Evolutionary conservation across 129 eudicot genomes (phyloP).

Genomic region (Arctium lappa): DNA sequence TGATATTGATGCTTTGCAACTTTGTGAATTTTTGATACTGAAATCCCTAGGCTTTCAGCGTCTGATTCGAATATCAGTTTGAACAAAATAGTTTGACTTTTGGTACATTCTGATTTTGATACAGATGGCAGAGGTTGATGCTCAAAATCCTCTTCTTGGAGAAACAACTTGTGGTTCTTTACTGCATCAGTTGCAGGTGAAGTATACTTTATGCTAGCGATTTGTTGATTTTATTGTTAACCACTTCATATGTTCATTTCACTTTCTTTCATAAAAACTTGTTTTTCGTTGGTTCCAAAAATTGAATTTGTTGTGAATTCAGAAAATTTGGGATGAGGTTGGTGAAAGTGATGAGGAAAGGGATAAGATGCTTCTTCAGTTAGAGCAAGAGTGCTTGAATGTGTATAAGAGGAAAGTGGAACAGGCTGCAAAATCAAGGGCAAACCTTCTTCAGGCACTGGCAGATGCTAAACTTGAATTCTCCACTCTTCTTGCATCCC

Average conservation of each 20-base stretch:
- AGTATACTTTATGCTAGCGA: not conserved
- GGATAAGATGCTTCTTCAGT: constrained; percentile 88
- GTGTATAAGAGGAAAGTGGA: constrained; percentile 96
- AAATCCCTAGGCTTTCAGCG: not conserved
- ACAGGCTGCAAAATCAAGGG: constrained; percentile 71
- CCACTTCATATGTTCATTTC: not conserved
- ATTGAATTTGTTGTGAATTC: constrained; percentile 19
- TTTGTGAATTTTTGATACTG: not conserved
- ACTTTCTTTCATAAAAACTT: not conserved
- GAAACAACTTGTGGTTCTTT: constrained; percentile 80
- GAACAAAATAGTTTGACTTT: not conserved
- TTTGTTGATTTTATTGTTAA: not conserved
- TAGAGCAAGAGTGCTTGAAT: constrained; percentile 94
- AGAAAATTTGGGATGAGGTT: constrained; percentile 98
- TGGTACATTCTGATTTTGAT: not conserved
- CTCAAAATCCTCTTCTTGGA: constrained; percentile 50
- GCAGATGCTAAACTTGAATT: constrained; percentile 83
- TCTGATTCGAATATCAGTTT: not conserved
- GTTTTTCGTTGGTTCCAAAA: not conserved
- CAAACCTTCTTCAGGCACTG: constrained; percentile 76
- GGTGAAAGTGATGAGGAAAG: constrained; percentile 91
- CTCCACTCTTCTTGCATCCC: constrained; percentile 68
- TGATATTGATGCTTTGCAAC: not conserved
- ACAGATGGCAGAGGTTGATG: constrained; percentile 66
- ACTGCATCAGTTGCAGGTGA: constrained; percentile 78